Percentiles rank a stretch among this genome's conserved stretches.
These are phyloP conservation scores for Diaporthe velutina DNA, from an alignment of 2,329 filamentous ascomycete genomes.

Conservation along the genomic window DNA sequence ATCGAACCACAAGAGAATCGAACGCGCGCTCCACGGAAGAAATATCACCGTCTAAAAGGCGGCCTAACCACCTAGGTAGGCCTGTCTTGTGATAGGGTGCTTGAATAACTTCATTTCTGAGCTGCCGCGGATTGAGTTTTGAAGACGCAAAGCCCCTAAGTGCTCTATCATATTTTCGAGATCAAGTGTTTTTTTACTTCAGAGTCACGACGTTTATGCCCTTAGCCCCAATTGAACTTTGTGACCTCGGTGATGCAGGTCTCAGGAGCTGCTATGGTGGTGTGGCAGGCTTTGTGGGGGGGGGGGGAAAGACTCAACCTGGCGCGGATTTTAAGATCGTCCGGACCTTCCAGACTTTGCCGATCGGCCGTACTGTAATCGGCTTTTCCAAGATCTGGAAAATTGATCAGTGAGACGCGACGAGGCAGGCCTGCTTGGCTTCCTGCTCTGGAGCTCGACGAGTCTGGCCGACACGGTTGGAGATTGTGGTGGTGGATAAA, in stretches of 20 bases:
- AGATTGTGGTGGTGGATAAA: not conserved
- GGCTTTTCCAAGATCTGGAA: not conserved
- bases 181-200: conserved; percentile 7
- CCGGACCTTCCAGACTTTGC: not conserved
- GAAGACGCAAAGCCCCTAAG: conserved; percentile 15
- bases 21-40: conserved; percentile 33
- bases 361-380: not conserved
- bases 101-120: not conserved
- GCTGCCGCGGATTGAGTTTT: conserved; percentile 19
- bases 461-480: not conserved
- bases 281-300: not conserved
- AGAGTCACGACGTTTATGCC: conserved; percentile 1
- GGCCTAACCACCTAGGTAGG: conserved; percentile 47
- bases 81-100: conserved; percentile 34
- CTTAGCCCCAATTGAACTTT: conserved; percentile 29
- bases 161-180: not conserved
- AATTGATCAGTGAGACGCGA: not conserved
- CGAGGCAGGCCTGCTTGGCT: not conserved
- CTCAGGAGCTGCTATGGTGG: not conserved
- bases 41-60: not conserved
- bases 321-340: not conserved
- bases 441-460: not conserved
- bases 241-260: conserved; percentile 36
- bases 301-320: not conserved
- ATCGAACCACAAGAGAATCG: conserved; percentile 40